phyloP scores from a whole-genome alignment of 2,329 filamentous ascomycete species.

The Venturia nashicola region DNA sequence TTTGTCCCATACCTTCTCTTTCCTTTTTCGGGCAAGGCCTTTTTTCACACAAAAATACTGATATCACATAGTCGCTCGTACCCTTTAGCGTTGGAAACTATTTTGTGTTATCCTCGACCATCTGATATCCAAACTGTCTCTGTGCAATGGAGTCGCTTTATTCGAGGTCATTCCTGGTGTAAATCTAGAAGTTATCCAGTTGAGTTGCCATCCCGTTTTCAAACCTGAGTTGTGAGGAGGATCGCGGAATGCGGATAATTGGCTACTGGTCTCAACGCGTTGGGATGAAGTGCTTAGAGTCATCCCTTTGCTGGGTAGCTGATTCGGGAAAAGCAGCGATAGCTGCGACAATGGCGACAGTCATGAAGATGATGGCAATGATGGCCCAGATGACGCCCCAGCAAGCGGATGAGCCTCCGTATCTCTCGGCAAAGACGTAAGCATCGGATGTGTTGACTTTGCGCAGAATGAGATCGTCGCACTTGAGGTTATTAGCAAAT shows the following conservation, averaged over 20 bases:
- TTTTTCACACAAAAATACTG: too few species aligned
- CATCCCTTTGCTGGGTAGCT: conserved; percentile 53
- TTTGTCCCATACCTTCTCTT: too few species aligned
- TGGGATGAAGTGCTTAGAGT: conserved; percentile 55
- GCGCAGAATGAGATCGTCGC: conserved; percentile 66
- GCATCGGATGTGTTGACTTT: conserved; percentile 74
- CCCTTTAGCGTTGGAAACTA: too few species aligned
- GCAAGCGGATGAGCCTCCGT: conserved; percentile 68
- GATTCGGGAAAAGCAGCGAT: conserved; percentile 65
- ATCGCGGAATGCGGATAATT: neutral
- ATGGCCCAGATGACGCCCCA: conserved; percentile 73
- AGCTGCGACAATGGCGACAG: conserved; percentile 59
- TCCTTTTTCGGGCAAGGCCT: too few species aligned
- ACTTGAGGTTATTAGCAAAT: conserved; percentile 27
- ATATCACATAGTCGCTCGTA: too few species aligned
- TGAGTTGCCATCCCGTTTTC: neutral
- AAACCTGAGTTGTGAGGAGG: neutral
- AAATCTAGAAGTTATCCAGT: neutral
- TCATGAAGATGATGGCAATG: conserved; percentile 60
- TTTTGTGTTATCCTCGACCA: too few species aligned
- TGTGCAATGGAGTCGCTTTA: neutral
- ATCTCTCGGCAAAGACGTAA: conserved; percentile 64
- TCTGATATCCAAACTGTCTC: too few species aligned
- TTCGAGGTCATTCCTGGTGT: neutral
- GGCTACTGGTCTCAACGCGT: conserved; percentile 17